These are phyloP conservation scores for Lactifluus echinatus DNA, from an alignment of 768 basidiomycete genomes.

Conservation along the genomic window DNA sequence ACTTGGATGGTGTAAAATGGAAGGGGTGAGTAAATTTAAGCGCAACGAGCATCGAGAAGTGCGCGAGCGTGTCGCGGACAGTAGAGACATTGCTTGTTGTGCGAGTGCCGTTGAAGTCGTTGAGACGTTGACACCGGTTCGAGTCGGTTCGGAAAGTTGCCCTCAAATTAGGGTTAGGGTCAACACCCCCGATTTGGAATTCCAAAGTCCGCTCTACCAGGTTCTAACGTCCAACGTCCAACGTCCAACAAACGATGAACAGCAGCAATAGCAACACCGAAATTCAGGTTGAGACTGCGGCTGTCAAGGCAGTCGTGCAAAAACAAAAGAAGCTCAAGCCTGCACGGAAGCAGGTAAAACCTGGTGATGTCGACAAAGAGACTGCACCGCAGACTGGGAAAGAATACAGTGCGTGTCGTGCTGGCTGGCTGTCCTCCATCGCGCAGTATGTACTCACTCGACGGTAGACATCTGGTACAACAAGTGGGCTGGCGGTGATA, in stretches of 20 bases:
- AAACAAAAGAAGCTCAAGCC: conserved; percentile 69
- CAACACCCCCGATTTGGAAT: not conserved
- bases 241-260: conserved; percentile 2
- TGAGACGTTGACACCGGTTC: no score
- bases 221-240: not conserved
- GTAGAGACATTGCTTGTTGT: conserved; percentile 6
- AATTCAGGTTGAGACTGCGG: conserved; percentile 1
- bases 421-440: not conserved
- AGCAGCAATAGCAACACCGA: conserved; percentile 13
- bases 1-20: not conserved
- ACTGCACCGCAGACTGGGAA: conserved; percentile 89
- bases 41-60: not conserved
- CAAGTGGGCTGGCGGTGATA: conserved; percentile 99
- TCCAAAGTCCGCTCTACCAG: not conserved
- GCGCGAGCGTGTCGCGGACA: conserved; percentile 1
- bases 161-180: conserved; percentile 13
- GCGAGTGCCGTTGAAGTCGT: not conserved
- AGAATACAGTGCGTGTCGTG: conserved; percentile 86
- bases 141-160: not conserved
- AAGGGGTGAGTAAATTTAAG: not conserved
- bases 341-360: conserved; percentile 87
- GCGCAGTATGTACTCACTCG: not conserved
- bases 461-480: conserved; percentile 91
- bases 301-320: conserved; percentile 17
- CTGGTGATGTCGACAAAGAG: conserved; percentile 83